Evolutionary conservation across 371 early-diverging fungal genomes (phyloP).

Genomic region (Rhizopus microsporus): DNA sequence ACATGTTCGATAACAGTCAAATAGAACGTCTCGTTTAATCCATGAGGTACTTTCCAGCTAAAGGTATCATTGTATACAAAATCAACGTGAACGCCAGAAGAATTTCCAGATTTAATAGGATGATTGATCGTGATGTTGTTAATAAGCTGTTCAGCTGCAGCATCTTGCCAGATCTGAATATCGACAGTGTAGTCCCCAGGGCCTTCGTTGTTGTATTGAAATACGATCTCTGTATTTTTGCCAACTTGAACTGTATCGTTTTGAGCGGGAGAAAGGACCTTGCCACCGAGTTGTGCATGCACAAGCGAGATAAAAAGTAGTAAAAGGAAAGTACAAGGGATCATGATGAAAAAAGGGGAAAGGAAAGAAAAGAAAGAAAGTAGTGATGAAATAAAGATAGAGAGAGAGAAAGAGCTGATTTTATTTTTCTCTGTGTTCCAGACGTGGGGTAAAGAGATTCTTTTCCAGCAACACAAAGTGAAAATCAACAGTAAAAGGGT

Average conservation of each 20-base stretch:
- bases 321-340: not conserved
- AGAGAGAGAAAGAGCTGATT: slow-evolving; percentile 1
- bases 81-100: slow-evolving; percentile 19
- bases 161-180: slow-evolving; percentile 29
- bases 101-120: slow-evolving; percentile 25
- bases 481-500: too few species aligned
- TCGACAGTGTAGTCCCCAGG: slow-evolving; percentile 32
- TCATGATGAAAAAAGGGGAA: slow-evolving; percentile 6
- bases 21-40: slow-evolving; percentile 29
- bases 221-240: slow-evolving; percentile 24
- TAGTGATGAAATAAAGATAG: slow-evolving; percentile 1
- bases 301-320: not conserved
- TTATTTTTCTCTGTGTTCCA: not conserved
- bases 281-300: slow-evolving; percentile 29
- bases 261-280: slow-evolving; percentile 21
- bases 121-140: slow-evolving; percentile 20
- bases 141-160: slow-evolving; percentile 17
- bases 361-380: not conserved
- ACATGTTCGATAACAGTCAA: slow-evolving; percentile 23
- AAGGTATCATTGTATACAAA: slow-evolving; percentile 22
- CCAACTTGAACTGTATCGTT: slow-evolving; percentile 28
- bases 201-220: slow-evolving; percentile 30
- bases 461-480: too few species aligned
- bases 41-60: slow-evolving; percentile 31
- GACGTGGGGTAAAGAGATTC: not conserved